Base-by-base conservation (phyloP, 2,329 filamentous ascomycete species). In the Cordyceps militaris region DNA sequence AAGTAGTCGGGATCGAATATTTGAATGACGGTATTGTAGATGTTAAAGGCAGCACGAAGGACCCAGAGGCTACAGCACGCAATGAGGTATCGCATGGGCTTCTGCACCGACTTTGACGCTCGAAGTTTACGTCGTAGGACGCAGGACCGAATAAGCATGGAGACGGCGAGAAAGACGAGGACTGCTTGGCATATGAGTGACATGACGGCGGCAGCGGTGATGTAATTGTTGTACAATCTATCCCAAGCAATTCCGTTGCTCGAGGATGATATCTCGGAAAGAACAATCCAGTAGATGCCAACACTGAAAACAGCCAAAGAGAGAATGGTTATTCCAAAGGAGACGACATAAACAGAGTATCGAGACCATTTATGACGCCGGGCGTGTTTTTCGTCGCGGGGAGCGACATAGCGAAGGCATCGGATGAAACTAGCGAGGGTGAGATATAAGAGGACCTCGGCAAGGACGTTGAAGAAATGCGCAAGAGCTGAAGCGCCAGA, bases 1-100 rank as follows among this genome's bases (percentile, higher is more conserved):
- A 34, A 58, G 10, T 13, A 49, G 16, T 4, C 9, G 1, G 24
- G 26, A 28, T 14, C 19, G 8, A 43, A 4, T 3, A 11, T 23
- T 14, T 36, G 49, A 8, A 71, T 60, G 42, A 71, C 3, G 19
- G 64, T 55, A 1, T 65, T 57, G 21, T 70, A 38, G 2, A 70
- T 60, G 26, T 60, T 43, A 16, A 62, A 72, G 0, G 59, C 50
- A 0, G 61, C 63, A 9, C 61, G 65, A 1, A 69, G 14, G 2
- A 71, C 59, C 64, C 67, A 67, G 4, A 69, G 56, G 1, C 56
- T 26, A 3, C 64, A 61, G 23, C 63, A 59, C 1, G 57, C 62
- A 13, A 70, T 58, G 8, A 70, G 60, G 46, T 64, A 64, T 7
- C 46, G 63, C 3, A 58, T 5, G 32, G 59, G 54, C 40, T 60